phyloP scores from a whole-genome alignment of 192 early-diverging fungal species.

The Fimicolochytrium jonesii region DNA sequence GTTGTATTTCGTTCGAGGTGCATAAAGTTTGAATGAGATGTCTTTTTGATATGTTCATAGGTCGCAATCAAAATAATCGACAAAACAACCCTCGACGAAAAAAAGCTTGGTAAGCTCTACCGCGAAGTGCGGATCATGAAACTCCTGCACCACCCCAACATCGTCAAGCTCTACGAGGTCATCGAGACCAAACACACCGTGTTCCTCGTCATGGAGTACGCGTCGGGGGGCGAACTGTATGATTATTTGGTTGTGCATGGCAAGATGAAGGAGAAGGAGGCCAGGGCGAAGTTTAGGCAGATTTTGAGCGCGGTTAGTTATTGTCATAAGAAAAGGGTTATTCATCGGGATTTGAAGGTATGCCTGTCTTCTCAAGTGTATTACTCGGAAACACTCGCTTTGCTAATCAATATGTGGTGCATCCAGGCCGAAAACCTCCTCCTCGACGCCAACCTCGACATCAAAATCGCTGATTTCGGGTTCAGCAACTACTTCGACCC shows the following conservation, averaged over 20 bases:
- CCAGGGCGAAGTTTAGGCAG: constrained; percentile 55
- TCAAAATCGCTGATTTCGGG: constrained; percentile 63
- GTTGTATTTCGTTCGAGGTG: too few species aligned
- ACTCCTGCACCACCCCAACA: constrained; percentile 76
- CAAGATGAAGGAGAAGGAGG: constrained; percentile 66
- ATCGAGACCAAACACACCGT: constrained; percentile 85
- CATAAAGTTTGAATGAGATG: too few species aligned
- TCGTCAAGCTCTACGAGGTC: constrained; percentile 82
- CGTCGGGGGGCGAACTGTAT: constrained; percentile 90
- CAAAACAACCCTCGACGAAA: constrained; percentile 58
- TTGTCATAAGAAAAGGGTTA: constrained; percentile 60
- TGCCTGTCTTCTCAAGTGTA: neutral
- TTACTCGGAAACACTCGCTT: too few species aligned
- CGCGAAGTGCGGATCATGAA: constrained; percentile 66
- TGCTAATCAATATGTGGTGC: too few species aligned
- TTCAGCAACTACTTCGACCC: constrained; percentile 59
- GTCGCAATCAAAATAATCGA: constrained; percentile 66
- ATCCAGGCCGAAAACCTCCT: constrained; percentile 59
- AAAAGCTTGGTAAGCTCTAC: constrained; percentile 60
- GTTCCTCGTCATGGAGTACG: constrained; percentile 94
- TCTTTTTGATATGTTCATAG: too few species aligned
- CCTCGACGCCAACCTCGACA: constrained; percentile 55
- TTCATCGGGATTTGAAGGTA: constrained; percentile 61
- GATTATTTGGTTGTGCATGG: constrained; percentile 90
- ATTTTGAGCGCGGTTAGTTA: constrained; percentile 60